Conservation (phyloP, 116 monocot species). For the Dioscorea cayenensis region DNA sequence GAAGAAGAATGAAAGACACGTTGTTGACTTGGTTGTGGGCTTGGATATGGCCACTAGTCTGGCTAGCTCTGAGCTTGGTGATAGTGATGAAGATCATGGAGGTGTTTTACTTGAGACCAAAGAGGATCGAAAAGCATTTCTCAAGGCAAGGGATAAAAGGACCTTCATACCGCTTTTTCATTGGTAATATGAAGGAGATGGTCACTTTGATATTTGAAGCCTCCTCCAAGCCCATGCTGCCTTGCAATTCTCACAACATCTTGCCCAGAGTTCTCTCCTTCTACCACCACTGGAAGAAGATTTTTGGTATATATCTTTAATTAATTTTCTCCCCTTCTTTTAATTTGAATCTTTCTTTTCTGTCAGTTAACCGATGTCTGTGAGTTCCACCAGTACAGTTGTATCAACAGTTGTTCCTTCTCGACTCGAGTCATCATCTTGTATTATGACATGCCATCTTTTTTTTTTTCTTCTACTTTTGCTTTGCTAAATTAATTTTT, state of each 20-base stretch:
- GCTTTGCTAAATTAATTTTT: no score
- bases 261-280: constrained; percentile 82
- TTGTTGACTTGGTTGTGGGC: constrained; percentile 9
- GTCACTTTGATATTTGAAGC: constrained; percentile 54
- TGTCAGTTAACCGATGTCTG: no score
- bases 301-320: constrained; percentile 44
- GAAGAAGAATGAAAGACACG: not conserved
- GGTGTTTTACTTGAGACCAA: constrained; percentile 69
- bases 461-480: no score
- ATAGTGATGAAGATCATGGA: constrained; percentile 31
- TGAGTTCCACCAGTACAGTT: no score
- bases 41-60: constrained; percentile 6
- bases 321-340: no score
- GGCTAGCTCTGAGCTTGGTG: constrained; percentile 12
- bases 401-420: no score
- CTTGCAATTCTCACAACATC: constrained; percentile 63
- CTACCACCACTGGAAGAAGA: constrained; percentile 85
- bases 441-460: no score
- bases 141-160: constrained; percentile 69
- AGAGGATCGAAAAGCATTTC: constrained; percentile 61
- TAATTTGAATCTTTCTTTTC: no score
- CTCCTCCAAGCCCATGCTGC: constrained; percentile 46
- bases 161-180: constrained; percentile 67
- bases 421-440: no score
- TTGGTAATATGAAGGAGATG: constrained; percentile 78